Conservation (phyloP, 1,139 yeast species). For the Magnusiomyces paraingens region DNA sequence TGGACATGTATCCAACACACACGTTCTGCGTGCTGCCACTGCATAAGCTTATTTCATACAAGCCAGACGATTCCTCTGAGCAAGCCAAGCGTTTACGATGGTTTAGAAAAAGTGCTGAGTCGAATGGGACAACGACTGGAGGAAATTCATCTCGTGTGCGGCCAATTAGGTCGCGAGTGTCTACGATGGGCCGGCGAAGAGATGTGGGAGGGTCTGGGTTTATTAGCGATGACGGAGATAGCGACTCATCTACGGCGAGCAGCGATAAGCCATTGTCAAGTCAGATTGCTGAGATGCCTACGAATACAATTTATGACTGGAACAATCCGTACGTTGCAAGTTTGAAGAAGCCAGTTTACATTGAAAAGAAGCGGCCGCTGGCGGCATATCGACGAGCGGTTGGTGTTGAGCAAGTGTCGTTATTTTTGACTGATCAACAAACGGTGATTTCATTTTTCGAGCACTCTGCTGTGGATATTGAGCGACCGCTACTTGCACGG, state of each 20-base stretch:
- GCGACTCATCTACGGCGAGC: neutral
- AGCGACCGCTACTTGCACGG: conserved; percentile 43
- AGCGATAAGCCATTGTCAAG: neutral
- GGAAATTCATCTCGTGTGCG: neutral
- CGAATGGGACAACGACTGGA: neutral
- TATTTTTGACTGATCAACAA: conserved; percentile 40
- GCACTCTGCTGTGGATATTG: conserved; percentile 45
- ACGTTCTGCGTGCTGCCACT: conserved; percentile 47
- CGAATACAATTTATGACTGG: conserved; percentile 36
- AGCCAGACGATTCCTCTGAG: conserved; percentile 12
- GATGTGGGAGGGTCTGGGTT: neutral
- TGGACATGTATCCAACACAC: conserved; percentile 44
- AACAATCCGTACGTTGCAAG: conserved; percentile 29
- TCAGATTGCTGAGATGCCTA: conserved; percentile 12
- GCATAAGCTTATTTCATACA: conserved; percentile 37
- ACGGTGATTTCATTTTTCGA: conserved; percentile 50
- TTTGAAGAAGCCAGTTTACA: conserved; percentile 21
- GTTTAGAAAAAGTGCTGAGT: neutral
- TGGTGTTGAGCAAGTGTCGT: conserved; percentile 49
- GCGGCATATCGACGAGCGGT: conserved; percentile 40
- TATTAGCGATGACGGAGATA: neutral
- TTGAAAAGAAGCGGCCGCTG: conserved; percentile 43
- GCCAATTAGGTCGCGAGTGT: neutral
- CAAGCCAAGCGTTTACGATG: neutral
- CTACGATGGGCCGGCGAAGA: neutral